Evolutionary conservation across 2,329 filamentous ascomycete genomes (phyloP).

Genomic region (Hypocrella siamensis): DNA sequence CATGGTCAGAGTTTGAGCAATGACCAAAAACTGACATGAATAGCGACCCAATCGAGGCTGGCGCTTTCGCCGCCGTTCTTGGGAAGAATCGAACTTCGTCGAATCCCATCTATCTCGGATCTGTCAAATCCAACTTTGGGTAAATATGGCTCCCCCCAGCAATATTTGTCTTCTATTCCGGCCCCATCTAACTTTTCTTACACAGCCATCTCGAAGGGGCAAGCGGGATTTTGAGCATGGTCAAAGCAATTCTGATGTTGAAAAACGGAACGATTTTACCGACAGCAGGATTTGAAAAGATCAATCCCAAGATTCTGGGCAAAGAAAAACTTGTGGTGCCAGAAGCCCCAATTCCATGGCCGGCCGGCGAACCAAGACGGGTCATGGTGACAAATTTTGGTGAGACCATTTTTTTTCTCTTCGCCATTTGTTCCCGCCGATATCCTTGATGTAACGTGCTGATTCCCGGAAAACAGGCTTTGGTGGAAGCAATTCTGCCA

Average conservation of each 20-base stretch:
- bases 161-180: conserved; percentile 5
- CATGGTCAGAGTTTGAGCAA: no score
- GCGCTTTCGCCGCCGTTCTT: conserved; percentile 9
- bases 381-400: conserved; percentile 12
- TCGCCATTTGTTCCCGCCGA: neutral
- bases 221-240: conserved; percentile 10
- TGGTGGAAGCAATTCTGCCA: conserved; percentile 10
- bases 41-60: conserved; percentile 20
- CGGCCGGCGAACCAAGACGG: conserved; percentile 5
- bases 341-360: conserved; percentile 8
- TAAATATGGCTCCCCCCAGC: neutral
- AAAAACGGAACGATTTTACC: conserved; percentile 10
- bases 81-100: conserved; percentile 7
- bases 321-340: conserved; percentile 5
- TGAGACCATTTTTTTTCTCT: conserved; percentile 1
- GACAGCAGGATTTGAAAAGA: conserved; percentile 10
- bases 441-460: no score
- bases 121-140: conserved; percentile 8
- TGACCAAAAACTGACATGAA: neutral
- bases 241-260: conserved; percentile 13
- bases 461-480: conserved; percentile 4
- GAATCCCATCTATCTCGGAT: conserved; percentile 11
- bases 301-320: conserved; percentile 7
- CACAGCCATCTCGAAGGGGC: conserved; percentile 10
- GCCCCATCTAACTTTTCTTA: conserved; percentile 3